phyloP scores from a whole-genome alignment of 305 asterid genomes.

The Fraxinus velutina region DNA sequence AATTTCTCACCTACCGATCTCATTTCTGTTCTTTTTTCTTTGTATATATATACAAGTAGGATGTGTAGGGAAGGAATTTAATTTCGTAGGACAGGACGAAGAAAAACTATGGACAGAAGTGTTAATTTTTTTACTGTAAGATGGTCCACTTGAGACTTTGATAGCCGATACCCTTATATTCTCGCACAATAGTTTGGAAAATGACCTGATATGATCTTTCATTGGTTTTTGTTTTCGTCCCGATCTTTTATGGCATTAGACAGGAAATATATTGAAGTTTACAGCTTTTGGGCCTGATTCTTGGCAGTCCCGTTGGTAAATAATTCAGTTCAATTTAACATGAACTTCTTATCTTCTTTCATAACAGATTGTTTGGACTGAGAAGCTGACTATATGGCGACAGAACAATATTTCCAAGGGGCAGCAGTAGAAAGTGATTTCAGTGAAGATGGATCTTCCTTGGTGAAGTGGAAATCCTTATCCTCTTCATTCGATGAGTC shows the following conservation, averaged over 20 bases:
- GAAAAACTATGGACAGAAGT: not conserved
- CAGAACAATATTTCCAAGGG: conserved; percentile 36
- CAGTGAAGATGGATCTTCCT: conserved; percentile 21
- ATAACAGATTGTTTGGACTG: conserved; percentile 3
- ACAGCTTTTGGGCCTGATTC: not conserved
- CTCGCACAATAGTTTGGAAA: not conserved
- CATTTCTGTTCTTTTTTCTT: conserved; percentile 2
- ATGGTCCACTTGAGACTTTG: not conserved
- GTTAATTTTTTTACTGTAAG: not conserved
- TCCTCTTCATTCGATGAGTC: conserved; percentile 22
- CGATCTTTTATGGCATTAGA: not conserved
- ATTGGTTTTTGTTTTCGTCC: not conserved
- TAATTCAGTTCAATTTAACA: not conserved
- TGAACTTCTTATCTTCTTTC: not conserved
- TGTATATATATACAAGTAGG: not conserved
- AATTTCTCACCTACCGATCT: conserved; percentile 12
- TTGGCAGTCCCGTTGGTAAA: not conserved
- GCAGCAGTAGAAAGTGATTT: conserved; percentile 19
- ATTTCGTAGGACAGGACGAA: not conserved
- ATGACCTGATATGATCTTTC: not conserved
- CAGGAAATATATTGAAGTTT: not conserved
- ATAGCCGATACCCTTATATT: not conserved
- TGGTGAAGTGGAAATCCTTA: conserved; percentile 29
- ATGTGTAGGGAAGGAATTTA: not conserved
- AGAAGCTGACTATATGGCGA: conserved; percentile 15